Conservation (phyloP, 805 yeast genomes). For the Saccharomyces kudriavzevii region DNA sequence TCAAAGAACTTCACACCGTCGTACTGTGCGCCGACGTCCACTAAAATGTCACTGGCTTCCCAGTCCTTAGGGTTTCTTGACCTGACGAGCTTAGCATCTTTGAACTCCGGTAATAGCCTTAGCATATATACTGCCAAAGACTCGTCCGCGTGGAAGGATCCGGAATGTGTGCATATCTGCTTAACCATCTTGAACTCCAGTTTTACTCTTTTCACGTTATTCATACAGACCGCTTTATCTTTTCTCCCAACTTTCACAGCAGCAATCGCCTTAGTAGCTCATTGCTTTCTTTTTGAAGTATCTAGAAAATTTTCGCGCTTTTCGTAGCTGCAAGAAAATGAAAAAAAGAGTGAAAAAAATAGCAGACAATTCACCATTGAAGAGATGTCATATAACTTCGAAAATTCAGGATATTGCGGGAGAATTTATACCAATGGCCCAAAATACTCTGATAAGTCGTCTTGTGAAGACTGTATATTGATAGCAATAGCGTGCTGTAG, state of each 20-base stretch:
- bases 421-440: neutral
- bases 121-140: conserved; percentile 87
- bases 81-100: conserved; percentile 62
- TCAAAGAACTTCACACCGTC: conserved; percentile 72
- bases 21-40: conserved; percentile 90
- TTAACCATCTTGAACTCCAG: conserved; percentile 18
- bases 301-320: neutral
- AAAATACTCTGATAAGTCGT: too few relatives aligned
- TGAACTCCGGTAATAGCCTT: conserved; percentile 58
- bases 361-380: neutral
- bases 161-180: conserved; percentile 83
- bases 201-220: conserved; percentile 13
- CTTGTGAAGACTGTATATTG: neutral
- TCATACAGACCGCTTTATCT: neutral
- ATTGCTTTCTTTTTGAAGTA: neutral
- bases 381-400: neutral
- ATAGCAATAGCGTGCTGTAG: too few relatives aligned
- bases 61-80: conserved; percentile 77
- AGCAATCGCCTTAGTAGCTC: neutral
- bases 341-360: neutral
- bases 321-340: neutral
- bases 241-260: neutral
- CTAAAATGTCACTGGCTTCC: conserved; percentile 84
- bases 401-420: neutral
- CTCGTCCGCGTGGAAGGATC: conserved; percentile 96